Base-by-base conservation (phyloP, 352 stramenopile genomes). In the Phytopythium mirpurense region DNA sequence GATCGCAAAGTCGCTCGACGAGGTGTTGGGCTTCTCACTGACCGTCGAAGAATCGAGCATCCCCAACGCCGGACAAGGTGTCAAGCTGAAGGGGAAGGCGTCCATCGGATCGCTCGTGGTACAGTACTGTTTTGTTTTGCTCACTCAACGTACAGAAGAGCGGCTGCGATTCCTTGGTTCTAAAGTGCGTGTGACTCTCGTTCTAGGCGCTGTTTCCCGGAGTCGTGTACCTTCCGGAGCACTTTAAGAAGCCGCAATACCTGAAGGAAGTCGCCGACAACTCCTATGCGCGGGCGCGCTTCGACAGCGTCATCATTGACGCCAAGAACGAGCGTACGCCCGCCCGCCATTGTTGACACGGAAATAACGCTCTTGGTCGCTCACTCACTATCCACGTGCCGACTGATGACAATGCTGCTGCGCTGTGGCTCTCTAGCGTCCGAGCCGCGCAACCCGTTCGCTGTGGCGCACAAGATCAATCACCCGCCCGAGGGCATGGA, bases 281-380 rank as follows among this genome's bases (percentile, higher is more conserved):
- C 51, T 56, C 69, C 18, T 95, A 74, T 51, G 82, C 84, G 23
- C 72, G 84, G 32, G 82, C 82, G 19, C 80, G 84, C 9, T 95
- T 95, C 48, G 84, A 95, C 66, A 89, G 84, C 65, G 77, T 89
- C 18, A 86, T 95, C 47, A 93, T 95, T 56, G 76, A 95, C 38
- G 84, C 76, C 42, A 91, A 90, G 53, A 78, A 86, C 55, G 76
- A 86, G 48, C 68, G 84, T 94, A 58, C 37, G 73, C 56, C n/a
- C n/a, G n/a, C n/a, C n/a, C n/a, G n/a, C n/a, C n/a, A n/a, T n/a
- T n/a, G n/a, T 0, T 46, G 21, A 5, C 5, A 16, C 11, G 21
- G 40, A 4, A n/a, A n/a, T n/a, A n/a, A n/a, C n/a, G n/a, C n/a
- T n/a, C n/a, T n/a, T n/a, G n/a, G n/a, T n/a, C n/a, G n/a, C n/a